Percentiles rank a stretch among this genome's conserved stretches.
These are phyloP conservation scores for Puccinia coronata DNA, from an alignment of 1,284 basidiomycete species.

Conservation along the genomic window DNA sequence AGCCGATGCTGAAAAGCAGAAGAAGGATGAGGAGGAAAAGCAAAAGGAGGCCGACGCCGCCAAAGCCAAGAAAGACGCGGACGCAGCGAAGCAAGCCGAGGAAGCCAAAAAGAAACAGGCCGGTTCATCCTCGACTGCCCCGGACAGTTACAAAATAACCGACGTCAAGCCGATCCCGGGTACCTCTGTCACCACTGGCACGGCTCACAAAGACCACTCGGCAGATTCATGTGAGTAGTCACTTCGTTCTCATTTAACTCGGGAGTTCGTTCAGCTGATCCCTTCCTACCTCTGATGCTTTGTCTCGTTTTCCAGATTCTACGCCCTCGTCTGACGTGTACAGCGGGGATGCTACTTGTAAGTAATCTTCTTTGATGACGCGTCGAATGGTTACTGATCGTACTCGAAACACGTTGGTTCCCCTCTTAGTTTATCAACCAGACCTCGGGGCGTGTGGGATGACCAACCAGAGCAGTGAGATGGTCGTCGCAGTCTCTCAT, in stretches of 20 bases:
- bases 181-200: conserved; percentile 13
- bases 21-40: not conserved
- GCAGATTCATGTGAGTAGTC: not conserved
- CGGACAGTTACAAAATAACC: not conserved
- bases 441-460: conserved; percentile 73
- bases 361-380: not conserved
- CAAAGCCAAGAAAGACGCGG: not conserved
- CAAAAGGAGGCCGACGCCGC: not conserved
- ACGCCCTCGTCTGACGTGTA: not conserved
- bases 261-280: not conserved
- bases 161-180: conserved; percentile 5
- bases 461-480: conserved; percentile 64
- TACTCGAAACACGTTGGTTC: not conserved
- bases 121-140: not conserved
- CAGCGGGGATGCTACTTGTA: conserved; percentile 48
- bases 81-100: not conserved
- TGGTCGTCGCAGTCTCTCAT: conserved; percentile 68
- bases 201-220: conserved; percentile 13
- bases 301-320: not conserved
- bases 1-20: not conserved
- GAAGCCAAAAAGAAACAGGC: conserved; percentile 5
- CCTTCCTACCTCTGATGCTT: not conserved
- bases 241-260: not conserved
- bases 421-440: conserved; percentile 60
- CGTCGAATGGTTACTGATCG: not conserved